Evolutionary conservation across 441 rosid species (phyloP), one percentile per base, ranked within the genome.

Genomic region (Adansonia gregorii): DNA sequence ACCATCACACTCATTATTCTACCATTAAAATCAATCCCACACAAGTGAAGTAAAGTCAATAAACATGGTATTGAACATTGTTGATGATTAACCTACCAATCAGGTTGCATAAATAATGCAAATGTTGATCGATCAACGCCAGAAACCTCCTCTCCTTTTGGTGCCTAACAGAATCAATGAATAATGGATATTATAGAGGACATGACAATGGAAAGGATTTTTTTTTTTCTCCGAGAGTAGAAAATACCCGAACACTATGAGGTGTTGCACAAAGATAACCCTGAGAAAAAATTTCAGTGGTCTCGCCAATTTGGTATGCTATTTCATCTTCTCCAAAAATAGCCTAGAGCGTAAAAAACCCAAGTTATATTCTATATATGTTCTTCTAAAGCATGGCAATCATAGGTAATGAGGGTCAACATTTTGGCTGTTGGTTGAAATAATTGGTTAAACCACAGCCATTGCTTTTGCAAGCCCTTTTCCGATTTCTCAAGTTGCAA

Each of bases 41-140:
- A 71, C 5, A 69, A 27, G 39, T 35, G 59, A 75, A 49, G 39
- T 35, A 59, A 75, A 49, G 61, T 51, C 41, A 65, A 76, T 17
- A 48, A 64, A 41, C 65, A 49, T 59, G 15, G 58, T 52, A 61
- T 65, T 49, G 39, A 9, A 52, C 52, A 54, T 6, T 5, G 8
- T 39, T 39, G 46, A 35, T 0, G 7, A 39, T 17, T 12, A 52
- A 54, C 80, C 59, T 90, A 92, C 97, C 99, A 95, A 82, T 95
- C 98, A 46, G 98, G 99, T 85, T 95, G 97, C 98, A 94, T 95
- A 84, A 94, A 94, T 71, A 95, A 86, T 83, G 99, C 97, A 84
- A 92, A 95, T 54, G 98, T 92, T 15, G 99, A 92, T 54, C 97
- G 85, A 67, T 92, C 97, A 79, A 95, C 80, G 64, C 92, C 92